Conservation (phyloP, 331 rosid genomes). For the Erythrophleum ivorense region DNA sequence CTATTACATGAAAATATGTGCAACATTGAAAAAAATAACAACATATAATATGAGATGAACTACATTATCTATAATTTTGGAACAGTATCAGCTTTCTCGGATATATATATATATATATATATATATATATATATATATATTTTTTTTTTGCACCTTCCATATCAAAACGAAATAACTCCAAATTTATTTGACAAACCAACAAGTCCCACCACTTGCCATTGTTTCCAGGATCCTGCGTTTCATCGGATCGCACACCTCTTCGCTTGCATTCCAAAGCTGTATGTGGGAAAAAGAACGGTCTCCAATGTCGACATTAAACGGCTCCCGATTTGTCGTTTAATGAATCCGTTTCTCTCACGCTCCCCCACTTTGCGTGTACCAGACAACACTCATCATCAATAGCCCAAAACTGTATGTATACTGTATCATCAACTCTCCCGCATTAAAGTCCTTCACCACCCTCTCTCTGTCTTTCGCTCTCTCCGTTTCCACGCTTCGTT, state of each 20-base stretch:
- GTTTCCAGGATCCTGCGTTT: background rate
- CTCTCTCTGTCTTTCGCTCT: background rate
- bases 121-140: no score
- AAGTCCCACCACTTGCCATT: background rate
- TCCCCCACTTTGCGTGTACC: conserved; percentile 39
- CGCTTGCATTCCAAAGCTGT: conserved; percentile 1
- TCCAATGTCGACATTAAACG: conserved; percentile 45
- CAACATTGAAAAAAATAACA: no score
- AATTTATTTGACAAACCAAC: conserved; percentile 8
- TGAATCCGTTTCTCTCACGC: conserved; percentile 15
- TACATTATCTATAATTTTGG: no score
- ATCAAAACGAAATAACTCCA: background rate
- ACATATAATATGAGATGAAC: no score
- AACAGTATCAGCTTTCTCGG: no score
- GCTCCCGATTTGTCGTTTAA: conserved; percentile 44
- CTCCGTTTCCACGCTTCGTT: background rate
- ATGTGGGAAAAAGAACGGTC: background rate
- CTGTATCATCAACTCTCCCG: conserved; percentile 52
- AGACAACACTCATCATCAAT: conserved; percentile 49
- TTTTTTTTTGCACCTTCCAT: background rate
- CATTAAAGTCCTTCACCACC: conserved; percentile 58
- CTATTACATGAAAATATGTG: no score
- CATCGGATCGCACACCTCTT: background rate
- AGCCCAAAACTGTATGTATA: conserved; percentile 34
- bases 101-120: no score